Evolutionary conservation across 192 early-diverging fungal genomes (phyloP), one percentile per base, ranked within the genome.

Genomic region (Backusella luteola): DNA sequence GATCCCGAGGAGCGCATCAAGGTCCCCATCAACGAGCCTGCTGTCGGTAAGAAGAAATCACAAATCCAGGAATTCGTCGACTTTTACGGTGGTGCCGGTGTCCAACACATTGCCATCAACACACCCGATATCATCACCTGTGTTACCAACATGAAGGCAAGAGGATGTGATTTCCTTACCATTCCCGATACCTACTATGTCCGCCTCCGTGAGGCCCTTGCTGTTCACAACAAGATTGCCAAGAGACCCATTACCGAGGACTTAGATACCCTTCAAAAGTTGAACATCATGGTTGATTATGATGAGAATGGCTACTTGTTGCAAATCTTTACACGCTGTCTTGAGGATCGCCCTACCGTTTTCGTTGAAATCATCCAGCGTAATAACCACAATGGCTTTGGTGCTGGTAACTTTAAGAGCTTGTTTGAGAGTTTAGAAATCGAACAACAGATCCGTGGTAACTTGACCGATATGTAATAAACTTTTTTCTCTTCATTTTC

Each of bases 301-400:
- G 97, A 99, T 81, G 96, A 97, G 82, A 90, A 93, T 71, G 97
- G 97, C 11, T 99, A 99, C 84, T 85, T 99, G 74, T 87, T 99
- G 69, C 97, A 97, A 80, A 96, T 97, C 75, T 94, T 93, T 81
- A 94, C 93, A 73, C 93, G 94, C 84, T 96, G 96, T n/a, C 84
- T 96, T 17, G 93, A 97, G 85, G 97, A 99, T 81, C 90, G 97
- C 66, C 97, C 97, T 4, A 99, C 97, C 2, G 87, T 99, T 36
- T 99, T 98, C 77, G 88, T 98, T 76, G 97, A 99, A 84, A 93
- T 99, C 80, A 99, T 98, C 80, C 97, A 99, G 85, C 93, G 96
- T 44, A 90, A 92, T 53, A 94, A 96, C 79, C 94, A 97, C 85
- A 85, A 93, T 83, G 95, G 94, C 34, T 97, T 97, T 83, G 97